A percentile compares a stretch with the other conserved stretches of the same genome.
These are phyloP conservation scores for Amoebophrya sp. DNA, from an alignment of 169 alveolate genomes.

Conservation along the genomic window DNA sequence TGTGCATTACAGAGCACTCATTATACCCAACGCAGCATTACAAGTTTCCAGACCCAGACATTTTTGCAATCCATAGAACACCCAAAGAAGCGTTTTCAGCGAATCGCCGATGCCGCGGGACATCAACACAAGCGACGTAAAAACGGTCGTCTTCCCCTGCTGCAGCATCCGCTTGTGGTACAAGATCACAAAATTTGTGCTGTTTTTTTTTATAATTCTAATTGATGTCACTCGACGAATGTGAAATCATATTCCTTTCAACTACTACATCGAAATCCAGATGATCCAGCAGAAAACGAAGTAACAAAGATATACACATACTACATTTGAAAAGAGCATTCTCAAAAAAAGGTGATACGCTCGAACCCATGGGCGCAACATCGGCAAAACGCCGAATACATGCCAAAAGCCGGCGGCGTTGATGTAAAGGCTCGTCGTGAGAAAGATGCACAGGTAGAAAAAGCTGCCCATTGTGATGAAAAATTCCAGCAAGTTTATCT, in stretches of 20 bases:
- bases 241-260: too few species aligned
- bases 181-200: background rate
- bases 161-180: background rate
- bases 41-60: too few species aligned
- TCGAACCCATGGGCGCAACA: background rate
- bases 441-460: background rate
- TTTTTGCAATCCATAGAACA: too few species aligned
- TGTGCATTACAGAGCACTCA: too few species aligned
- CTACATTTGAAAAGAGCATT: too few species aligned
- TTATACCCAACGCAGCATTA: too few species aligned
- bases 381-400: background rate
- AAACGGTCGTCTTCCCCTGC: background rate
- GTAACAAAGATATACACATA: too few species aligned
- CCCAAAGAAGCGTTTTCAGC: background rate
- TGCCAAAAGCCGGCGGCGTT: background rate
- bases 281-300: too few species aligned
- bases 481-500: background rate
- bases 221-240: too few species aligned
- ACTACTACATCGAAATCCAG: too few species aligned
- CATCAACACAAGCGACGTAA: background rate
- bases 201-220: too few species aligned
- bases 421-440: background rate
- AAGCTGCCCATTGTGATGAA: background rate
- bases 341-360: too few species aligned
- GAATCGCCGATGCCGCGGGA: background rate